Evolutionary conservation across 1,284 basidiomycete species (phyloP).

Genomic region (Lentinula novae-zelandiae): DNA sequence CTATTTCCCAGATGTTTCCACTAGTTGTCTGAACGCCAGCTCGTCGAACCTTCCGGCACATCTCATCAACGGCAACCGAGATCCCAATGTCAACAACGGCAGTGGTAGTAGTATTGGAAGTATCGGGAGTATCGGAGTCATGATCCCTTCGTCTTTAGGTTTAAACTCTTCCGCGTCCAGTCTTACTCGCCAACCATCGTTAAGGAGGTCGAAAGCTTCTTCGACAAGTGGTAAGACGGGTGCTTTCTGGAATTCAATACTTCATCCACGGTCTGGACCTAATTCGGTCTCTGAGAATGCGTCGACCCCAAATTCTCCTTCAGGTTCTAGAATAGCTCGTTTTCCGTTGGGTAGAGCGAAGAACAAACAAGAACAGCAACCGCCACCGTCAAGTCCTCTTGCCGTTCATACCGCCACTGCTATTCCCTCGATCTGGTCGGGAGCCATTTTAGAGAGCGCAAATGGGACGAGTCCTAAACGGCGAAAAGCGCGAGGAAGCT

Average conservation of each 20-base stretch:
- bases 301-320: neutral
- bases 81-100: conserved; percentile 2
- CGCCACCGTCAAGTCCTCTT: conserved; percentile 4
- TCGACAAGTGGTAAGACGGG: neutral
- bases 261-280: conserved; percentile 9
- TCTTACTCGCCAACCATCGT: conserved; percentile 2
- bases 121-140: conserved; percentile 10
- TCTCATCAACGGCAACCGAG: neutral
- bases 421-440: conserved; percentile 15
- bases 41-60: conserved; percentile 4
- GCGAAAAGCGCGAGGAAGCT: conserved; percentile 6
- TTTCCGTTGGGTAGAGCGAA: conserved; percentile 3
- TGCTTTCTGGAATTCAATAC: conserved; percentile 12
- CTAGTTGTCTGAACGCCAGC: conserved; percentile 6
- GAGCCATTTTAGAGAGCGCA: conserved; percentile 6
- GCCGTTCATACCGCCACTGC: neutral
- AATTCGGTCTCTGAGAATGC: neutral
- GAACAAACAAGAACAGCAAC: neutral
- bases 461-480: conserved; percentile 11
- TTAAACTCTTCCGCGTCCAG: conserved; percentile 2
- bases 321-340: neutral
- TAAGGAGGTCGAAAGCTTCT: neutral
- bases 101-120: conserved; percentile 8
- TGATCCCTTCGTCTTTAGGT: conserved; percentile 9
- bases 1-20: conserved; percentile 7